A percentile compares a stretch with the other conserved stretches of the same genome.
Conservation (phyloP, 2,329 filamentous ascomycete genomes). For the Clonostachys rosea region DNA sequence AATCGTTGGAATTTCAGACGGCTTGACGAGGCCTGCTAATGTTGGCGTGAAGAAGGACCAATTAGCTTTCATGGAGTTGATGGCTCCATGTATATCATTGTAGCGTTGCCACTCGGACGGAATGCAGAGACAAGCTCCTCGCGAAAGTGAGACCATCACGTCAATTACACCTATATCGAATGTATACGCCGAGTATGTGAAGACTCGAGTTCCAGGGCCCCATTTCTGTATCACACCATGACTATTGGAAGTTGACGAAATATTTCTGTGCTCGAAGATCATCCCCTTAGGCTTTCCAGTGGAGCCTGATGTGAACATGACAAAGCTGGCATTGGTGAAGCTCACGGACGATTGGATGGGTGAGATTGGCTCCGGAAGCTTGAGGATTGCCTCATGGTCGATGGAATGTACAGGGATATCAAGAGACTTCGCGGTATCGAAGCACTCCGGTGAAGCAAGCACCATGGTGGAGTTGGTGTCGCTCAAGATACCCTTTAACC, state of each 20-base stretch:
- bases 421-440: no score
- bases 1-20: not conserved
- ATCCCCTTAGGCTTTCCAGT: conserved; percentile 8
- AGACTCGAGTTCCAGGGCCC: conserved; percentile 22
- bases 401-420: no score
- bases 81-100: not conserved
- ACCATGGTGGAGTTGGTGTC: conserved; percentile 2
- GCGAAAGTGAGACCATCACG: conserved; percentile 1
- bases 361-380: no score
- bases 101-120: not conserved
- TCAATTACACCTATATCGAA: conserved; percentile 7
- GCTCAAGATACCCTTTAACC: conserved; percentile 1
- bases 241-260: conserved; percentile 27
- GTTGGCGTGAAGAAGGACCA: conserved; percentile 1
- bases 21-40: not conserved
- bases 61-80: not conserved
- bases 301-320: conserved; percentile 7
- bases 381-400: no score
- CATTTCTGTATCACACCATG: conserved; percentile 25
- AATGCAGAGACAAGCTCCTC: conserved; percentile 1
- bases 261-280: conserved; percentile 5
- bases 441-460: not conserved
- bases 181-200: conserved; percentile 33
- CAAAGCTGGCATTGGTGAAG: conserved; percentile 1
- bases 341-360: no score